Base-by-base conservation (phyloP, 768 basidiomycete species). In the Kwoniella sp. region DNA sequence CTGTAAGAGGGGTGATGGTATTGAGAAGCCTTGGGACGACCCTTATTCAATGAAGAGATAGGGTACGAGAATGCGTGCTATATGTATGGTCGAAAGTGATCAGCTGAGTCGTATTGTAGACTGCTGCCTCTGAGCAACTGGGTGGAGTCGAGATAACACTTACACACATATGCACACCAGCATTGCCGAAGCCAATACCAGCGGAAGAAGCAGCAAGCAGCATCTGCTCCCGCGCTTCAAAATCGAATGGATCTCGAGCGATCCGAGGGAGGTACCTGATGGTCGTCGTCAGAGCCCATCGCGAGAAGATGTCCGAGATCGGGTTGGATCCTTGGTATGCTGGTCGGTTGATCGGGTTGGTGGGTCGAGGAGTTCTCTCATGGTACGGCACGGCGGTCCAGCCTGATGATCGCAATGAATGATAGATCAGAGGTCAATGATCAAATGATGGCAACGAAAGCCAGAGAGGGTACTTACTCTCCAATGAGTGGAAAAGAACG, bases 161-260 rank as follows among this genome's bases (percentile, higher is more conserved):
- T 73, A 91, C 91, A 4, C 72, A 70, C 54, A 74, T 63, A 52
- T 74, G 67, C 20, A 79, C 79, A 55, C 79, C 79, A 15, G 79
- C 79, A 57, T 77, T 80, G 15, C 79, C 79, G 63, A 80, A 80
- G 5, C 94, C 93, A 52, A 95, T 95, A 34, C 94, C 94, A 68
- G 94, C 94, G 66, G 95, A 93, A 13, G 93, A 93, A 13, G 93
- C 86, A 0, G 93, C 93, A 65, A 97, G 84, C 90, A 97, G 87
- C 93, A 98, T 96, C 80, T 93, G 90, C 17, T 85, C 84, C 72
- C 92, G 86, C 11, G 95, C 92, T 78, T 95, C 92, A 17, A 84
- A 82, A 77, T 97, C 91, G 15, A 81, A 65, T 2, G 75, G 85
- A 76, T 95, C 86, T 76, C 87, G 90, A 1, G 91, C 89, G 48